Evolutionary conservation across 2,329 filamentous ascomycete species (phyloP).

Genomic region (Penicillium janthinellum): DNA sequence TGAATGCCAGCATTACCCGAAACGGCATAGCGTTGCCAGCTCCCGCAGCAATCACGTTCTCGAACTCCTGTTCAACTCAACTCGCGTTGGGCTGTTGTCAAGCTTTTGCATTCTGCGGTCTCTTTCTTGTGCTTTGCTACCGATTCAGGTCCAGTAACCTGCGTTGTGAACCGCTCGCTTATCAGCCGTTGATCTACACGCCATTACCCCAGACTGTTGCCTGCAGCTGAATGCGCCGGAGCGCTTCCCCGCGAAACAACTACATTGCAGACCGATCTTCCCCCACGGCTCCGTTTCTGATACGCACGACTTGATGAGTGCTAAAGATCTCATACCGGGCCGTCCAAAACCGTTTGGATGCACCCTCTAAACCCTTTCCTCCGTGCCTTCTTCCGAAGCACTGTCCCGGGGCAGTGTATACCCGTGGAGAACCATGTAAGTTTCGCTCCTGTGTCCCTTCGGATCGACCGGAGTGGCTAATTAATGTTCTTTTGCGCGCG

Average conservation of each 20-base stretch:
- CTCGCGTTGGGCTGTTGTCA: constrained; percentile 7
- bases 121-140: constrained; percentile 6
- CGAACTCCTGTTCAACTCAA: constrained; percentile 22
- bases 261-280: constrained; percentile 27
- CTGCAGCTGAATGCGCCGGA: constrained; percentile 35
- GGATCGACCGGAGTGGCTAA: constrained; percentile 19
- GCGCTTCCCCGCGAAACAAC: constrained; percentile 35
- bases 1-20: constrained; percentile 23
- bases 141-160: not conserved
- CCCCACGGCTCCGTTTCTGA: constrained; percentile 23
- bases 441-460: constrained; percentile 11
- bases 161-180: not conserved
- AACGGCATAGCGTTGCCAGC: constrained; percentile 34
- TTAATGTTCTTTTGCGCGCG: constrained; percentile 5
- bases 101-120: constrained; percentile 13
- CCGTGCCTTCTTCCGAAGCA: constrained; percentile 97
- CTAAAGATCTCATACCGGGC: constrained; percentile 35
- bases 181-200: not conserved
- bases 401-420: constrained; percentile 85
- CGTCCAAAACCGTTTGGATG: constrained; percentile 67
- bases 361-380: constrained; percentile 99
- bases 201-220: constrained; percentile 18
- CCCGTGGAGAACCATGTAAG: constrained; percentile 82
- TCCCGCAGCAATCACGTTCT: constrained; percentile 33
- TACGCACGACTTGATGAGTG: constrained; percentile 43